Evolutionary conservation across 805 yeast genomes (phyloP), one percentile per base, ranked within the genome.

Genomic region (Tetrapisispora taiwanensis): DNA sequence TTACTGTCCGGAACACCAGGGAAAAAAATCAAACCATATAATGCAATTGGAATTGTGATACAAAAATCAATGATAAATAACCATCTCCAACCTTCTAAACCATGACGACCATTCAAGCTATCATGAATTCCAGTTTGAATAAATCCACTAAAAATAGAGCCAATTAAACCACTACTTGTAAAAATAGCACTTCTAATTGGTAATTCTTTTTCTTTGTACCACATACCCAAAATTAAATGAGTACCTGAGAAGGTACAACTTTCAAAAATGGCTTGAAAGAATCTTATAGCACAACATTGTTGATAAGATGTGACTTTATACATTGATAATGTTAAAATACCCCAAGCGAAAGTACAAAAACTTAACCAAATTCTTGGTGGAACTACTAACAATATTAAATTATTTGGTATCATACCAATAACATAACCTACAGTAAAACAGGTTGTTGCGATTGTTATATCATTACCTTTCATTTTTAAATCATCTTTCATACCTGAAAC

Each of bases 401-500:
- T 78, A 52, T 78, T 72, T 2, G 88, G 88, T 31, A 81, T 59
- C 69, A 78, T 73, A 8, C 78, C 79, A 17, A 80, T 66, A 27
- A 75, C 72, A 55, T 78, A 77, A 3, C 87, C 88, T 8, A 76
- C 70, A 19, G 73, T 76, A 59, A 76, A 79, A 42, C 74, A 70
- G 0, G 82, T 76, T 47, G 73, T 74, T 42, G 77, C 66, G 34
- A 73, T 48, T 53, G 77, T 76, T 48, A 68, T 71, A 45, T 77
- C 71, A 46, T 73, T 60, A 12, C 78, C 78, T 34, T 54, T 48
- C 67, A 76, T 64, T 3, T 62, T 50, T 45, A 76, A 51, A 43
- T 73, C 83, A 45, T 76, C 77, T 50, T 75, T 70, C 83, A 80
- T 75, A 9, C 85, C 85, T 10, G 78, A 70, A n/a, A 78, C 80